These are phyloP conservation scores for Rugonectria rugulosa DNA, from an alignment of 2,329 filamentous ascomycete species.

Conservation along the genomic window DNA sequence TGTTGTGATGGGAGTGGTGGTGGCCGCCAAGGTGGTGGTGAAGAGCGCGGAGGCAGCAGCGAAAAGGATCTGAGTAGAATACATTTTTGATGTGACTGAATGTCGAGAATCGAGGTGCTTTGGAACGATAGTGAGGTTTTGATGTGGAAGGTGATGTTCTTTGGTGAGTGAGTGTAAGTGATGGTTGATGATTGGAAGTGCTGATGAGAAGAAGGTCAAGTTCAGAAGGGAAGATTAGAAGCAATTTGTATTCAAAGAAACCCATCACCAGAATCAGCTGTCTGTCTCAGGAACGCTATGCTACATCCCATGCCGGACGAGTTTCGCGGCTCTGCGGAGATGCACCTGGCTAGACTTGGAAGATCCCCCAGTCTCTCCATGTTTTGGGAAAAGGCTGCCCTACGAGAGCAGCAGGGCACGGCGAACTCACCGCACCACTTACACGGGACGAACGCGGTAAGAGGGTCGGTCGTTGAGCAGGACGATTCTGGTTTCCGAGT, in stretches of 20 bases:
- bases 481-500: neutral
- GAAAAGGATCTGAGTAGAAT: neutral
- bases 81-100: slow-evolving; percentile 8
- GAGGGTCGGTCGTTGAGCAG: neutral
- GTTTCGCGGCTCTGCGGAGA: neutral
- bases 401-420: neutral
- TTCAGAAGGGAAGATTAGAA: neutral
- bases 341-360: neutral
- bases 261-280: neutral
- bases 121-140: neutral
- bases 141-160: neutral
- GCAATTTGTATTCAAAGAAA: neutral
- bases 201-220: neutral
- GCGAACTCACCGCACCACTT: neutral
- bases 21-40: slow-evolving; percentile 2
- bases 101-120: neutral
- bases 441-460: neutral
- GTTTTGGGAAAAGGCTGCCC: neutral
- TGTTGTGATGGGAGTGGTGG: neutral
- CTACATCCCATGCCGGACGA: neutral
- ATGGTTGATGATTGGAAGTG: neutral
- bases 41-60: slow-evolving; percentile 12
- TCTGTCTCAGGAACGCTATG: neutral
- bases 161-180: neutral
- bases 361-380: neutral